A percentile compares a stretch with the other conserved stretches of the same genome.
phyloP scores from a whole-genome alignment of 495 filamentous ascomycete species.

The Penicilliopsis zonata region DNA sequence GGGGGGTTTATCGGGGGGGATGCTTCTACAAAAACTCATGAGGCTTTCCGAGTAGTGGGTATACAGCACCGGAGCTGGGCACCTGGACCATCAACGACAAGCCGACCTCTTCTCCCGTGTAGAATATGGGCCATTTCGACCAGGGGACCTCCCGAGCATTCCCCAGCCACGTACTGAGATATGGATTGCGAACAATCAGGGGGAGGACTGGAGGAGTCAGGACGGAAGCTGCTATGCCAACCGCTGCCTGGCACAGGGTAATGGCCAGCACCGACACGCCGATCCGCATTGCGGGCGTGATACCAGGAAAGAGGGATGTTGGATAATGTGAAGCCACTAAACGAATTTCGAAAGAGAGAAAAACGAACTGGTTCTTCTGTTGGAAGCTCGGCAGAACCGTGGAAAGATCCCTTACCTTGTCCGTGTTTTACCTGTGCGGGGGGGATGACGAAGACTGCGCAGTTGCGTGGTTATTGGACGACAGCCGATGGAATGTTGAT shows the following conservation, averaged over 20 bases:
- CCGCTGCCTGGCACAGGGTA: constrained; percentile 21
- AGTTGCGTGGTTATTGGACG: too few relatives aligned
- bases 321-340: too few relatives aligned
- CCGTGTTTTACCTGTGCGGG: too few relatives aligned
- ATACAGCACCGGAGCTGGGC: constrained; percentile 58
- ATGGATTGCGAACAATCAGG: constrained; percentile 82
- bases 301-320: not conserved
- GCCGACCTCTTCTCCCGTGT: constrained; percentile 75
- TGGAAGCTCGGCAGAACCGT: too few relatives aligned
- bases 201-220: constrained; percentile 75
- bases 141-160: constrained; percentile 75
- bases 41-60: constrained; percentile 75
- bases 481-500: too few relatives aligned
- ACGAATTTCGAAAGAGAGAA: too few relatives aligned
- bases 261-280: constrained; percentile 21
- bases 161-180: constrained; percentile 78
- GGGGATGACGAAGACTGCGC: too few relatives aligned
- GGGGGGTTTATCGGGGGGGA: too few relatives aligned
- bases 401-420: too few relatives aligned
- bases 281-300: constrained; percentile 20
- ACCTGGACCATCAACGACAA: constrained; percentile 71
- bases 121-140: constrained; percentile 92
- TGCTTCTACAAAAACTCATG: constrained; percentile 72
- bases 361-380: too few relatives aligned
- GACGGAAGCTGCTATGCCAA: constrained; percentile 28